A percentile compares a stretch with the other conserved stretches of the same genome.
Evolutionary conservation across 2,329 filamentous ascomycete species (phyloP).

Genomic region (Paraphaeosphaeria minitans): DNA sequence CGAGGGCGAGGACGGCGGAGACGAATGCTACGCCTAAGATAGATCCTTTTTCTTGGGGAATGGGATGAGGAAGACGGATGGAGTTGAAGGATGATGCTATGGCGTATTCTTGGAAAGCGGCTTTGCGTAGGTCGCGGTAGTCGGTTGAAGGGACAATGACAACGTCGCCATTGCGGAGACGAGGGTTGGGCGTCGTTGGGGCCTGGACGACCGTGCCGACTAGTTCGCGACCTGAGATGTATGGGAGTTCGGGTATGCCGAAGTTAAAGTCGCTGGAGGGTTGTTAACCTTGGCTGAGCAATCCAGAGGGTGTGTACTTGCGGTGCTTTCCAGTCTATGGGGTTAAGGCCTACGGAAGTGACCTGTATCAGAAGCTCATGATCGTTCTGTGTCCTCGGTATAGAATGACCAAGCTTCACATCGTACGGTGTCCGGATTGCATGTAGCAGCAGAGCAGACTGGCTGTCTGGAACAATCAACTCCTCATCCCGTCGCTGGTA

Average conservation of each 20-base stretch:
- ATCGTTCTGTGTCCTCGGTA: slow-evolving; percentile 53
- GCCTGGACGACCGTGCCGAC: slow-evolving; percentile 52
- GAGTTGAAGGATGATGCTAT: slow-evolving; percentile 69
- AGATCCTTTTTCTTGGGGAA: slow-evolving; percentile 62
- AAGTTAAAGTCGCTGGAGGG: slow-evolving; percentile 68
- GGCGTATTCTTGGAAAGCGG: slow-evolving; percentile 72
- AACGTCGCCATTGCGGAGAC: slow-evolving; percentile 8
- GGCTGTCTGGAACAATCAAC: slow-evolving; percentile 30
- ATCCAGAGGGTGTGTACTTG: slow-evolving; percentile 45
- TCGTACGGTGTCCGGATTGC: slow-evolving; percentile 58
- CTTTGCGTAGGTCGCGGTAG: slow-evolving; percentile 73
- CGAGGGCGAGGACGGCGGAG: slow-evolving; percentile 68
- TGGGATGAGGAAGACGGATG: slow-evolving; percentile 62
- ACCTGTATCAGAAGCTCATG: slow-evolving; percentile 68
- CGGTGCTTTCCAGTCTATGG: slow-evolving; percentile 78
- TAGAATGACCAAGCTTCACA: slow-evolving; percentile 50
- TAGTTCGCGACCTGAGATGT: slow-evolving; percentile 72
- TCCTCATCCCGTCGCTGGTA: slow-evolving; percentile 17
- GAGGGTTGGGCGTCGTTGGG: not conserved
- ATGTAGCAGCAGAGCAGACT: slow-evolving; percentile 58
- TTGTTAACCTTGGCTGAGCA: not conserved
- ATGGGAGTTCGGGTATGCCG: slow-evolving; percentile 69
- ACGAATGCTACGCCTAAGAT: slow-evolving; percentile 74
- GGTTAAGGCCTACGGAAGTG: slow-evolving; percentile 71
- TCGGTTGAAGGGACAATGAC: slow-evolving; percentile 72